Percentiles rank a stretch among this genome's conserved stretches.
phyloP scores from a whole-genome alignment of 2,329 filamentous ascomycete species.

The Elsinoe batatas region DNA sequence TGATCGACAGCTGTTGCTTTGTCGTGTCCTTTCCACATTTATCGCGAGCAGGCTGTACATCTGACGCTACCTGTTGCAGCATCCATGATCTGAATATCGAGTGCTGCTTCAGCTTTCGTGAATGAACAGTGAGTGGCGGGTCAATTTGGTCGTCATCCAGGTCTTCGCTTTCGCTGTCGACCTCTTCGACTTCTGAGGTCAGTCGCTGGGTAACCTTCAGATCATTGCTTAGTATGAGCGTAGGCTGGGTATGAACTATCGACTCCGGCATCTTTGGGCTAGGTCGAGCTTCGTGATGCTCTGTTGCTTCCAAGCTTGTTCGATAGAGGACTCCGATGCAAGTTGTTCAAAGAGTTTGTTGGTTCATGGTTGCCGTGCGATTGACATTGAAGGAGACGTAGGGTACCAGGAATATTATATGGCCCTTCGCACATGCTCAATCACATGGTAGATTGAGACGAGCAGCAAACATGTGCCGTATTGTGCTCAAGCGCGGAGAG shows the following conservation, averaged over 20 bases:
- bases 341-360: no score
- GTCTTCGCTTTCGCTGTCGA: constrained; percentile 14
- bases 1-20: constrained; percentile 42
- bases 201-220: neutral
- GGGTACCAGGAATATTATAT: no score
- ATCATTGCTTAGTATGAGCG: neutral
- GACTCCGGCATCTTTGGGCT: neutral
- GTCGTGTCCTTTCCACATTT: constrained; percentile 27
- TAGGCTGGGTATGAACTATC: neutral
- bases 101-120: constrained; percentile 29
- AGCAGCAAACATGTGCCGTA: neutral
- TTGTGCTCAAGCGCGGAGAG: neutral
- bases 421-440: no score
- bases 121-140: neutral
- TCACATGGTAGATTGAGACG: neutral
- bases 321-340: no score
- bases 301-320: no score
- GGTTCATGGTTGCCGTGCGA: no score
- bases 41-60: constrained; percentile 33
- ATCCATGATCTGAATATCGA: constrained; percentile 34
- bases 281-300: no score
- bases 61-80: constrained; percentile 34
- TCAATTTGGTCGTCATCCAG: constrained; percentile 18
- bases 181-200: neutral
- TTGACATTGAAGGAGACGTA: no score